Conservation (phyloP, 495 filamentous ascomycete genomes). For the Letharia columbiana region DNA sequence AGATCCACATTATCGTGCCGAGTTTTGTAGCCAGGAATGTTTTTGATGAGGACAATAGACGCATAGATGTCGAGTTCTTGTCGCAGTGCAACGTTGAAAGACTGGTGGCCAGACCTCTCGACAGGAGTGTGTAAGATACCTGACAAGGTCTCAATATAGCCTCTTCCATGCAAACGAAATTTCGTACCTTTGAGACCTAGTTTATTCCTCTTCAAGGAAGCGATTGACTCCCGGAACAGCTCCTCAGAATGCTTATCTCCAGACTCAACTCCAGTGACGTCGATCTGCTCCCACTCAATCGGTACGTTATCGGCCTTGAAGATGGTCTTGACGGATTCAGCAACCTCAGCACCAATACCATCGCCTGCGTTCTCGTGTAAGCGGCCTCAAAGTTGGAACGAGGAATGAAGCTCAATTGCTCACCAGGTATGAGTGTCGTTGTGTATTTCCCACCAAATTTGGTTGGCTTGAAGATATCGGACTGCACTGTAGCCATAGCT, state of each 20-base stretch:
- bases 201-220: constrained; percentile 95
- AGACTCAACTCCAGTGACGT: constrained; percentile 84
- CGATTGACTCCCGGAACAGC: constrained; percentile 87
- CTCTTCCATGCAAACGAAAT: neutral
- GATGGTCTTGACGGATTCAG: constrained; percentile 94
- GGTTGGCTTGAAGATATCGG: constrained; percentile 94
- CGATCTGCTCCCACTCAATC: constrained; percentile 97
- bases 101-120: constrained; percentile 93
- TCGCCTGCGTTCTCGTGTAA: constrained; percentile 53
- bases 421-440: constrained; percentile 91
- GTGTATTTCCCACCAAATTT: constrained; percentile 99
- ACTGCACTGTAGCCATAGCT: constrained; percentile 67
- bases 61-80: constrained; percentile 99
- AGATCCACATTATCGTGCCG: constrained; percentile 94
- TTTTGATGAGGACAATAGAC: constrained; percentile 96
- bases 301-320: constrained; percentile 99
- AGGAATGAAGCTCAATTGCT: constrained; percentile 13
- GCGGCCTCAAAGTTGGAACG: constrained; percentile 15
- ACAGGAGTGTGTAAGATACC: constrained; percentile 94
- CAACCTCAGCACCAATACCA: constrained; percentile 95
- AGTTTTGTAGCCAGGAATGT: constrained; percentile 96
- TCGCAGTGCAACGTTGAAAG: constrained; percentile 97
- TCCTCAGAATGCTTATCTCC: constrained; percentile 86
- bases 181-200: constrained; percentile 75
- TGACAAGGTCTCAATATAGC: constrained; percentile 24